Percentiles rank a stretch among this genome's conserved stretches.
These are phyloP conservation scores for Maudiozyma serrabonitensis DNA, from an alignment of 805 yeast genomes.

Conservation along the genomic window DNA sequence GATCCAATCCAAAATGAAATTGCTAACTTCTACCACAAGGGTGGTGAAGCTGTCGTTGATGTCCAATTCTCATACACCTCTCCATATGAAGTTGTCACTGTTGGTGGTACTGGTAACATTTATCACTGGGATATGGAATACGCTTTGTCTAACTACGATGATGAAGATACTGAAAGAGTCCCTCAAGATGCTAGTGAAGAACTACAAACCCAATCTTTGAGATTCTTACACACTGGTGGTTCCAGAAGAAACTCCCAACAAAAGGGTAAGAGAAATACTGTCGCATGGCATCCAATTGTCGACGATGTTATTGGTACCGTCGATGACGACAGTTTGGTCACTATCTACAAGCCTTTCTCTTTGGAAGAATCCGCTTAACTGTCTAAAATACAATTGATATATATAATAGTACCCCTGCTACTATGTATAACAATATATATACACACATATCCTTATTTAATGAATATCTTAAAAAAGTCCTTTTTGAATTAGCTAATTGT, in stretches of 20 bases:
- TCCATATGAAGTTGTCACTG: conserved; percentile 20
- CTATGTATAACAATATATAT: neutral
- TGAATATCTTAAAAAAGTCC: neutral
- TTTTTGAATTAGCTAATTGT: neutral
- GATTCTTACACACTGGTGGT: conserved; percentile 25
- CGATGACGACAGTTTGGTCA: conserved; percentile 24
- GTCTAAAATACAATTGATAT: neutral
- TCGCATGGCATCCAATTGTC: conserved; percentile 26
- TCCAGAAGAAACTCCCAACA: conserved; percentile 17
- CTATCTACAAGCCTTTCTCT: conserved; percentile 25
- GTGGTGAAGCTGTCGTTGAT: conserved; percentile 23
- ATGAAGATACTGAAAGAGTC: conserved; percentile 33
- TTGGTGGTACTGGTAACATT: conserved; percentile 22
- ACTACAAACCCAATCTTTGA: conserved; percentile 19
- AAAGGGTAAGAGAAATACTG: conserved; percentile 20
- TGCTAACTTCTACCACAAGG: conserved; percentile 18
- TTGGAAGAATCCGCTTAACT: neutral
- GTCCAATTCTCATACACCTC: conserved; percentile 18
- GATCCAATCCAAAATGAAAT: conserved; percentile 16
- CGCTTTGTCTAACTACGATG: conserved; percentile 34
- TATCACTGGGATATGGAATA: conserved; percentile 29
- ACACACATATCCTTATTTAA: neutral
- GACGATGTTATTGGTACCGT: conserved; percentile 25
- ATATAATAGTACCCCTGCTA: neutral
- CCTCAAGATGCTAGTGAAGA: conserved; percentile 33